Percentiles rank a stretch among this genome's conserved stretches.
These are phyloP conservation scores for Monilinia aucupariae DNA, from an alignment of 2,329 filamentous ascomycete genomes.

Conservation along the genomic window DNA sequence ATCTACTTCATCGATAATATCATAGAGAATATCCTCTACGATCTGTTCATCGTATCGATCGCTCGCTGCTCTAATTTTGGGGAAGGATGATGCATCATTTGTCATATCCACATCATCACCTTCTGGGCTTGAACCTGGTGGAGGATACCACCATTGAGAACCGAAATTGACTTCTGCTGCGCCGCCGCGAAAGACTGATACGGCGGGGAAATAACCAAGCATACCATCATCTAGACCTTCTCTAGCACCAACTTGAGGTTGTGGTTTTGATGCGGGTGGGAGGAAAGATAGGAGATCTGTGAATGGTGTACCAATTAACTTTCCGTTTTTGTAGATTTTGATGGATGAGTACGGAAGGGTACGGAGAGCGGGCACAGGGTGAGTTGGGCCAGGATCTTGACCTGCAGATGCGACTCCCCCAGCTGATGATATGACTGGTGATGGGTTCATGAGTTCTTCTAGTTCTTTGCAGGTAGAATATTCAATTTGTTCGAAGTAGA, in stretches of 20 bases:
- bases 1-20: slow-evolving; percentile 91
- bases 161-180: slow-evolving; percentile 93
- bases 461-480: slow-evolving; percentile 84
- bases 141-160: slow-evolving; percentile 85
- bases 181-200: slow-evolving; percentile 87
- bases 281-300: slow-evolving; percentile 84
- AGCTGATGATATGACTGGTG: slow-evolving; percentile 44
- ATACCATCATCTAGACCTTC: slow-evolving; percentile 91
- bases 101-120: slow-evolving; percentile 47
- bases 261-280: slow-evolving; percentile 76
- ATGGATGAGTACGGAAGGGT: slow-evolving; percentile 83
- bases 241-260: slow-evolving; percentile 66
- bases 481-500: slow-evolving; percentile 90
- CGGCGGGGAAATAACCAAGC: slow-evolving; percentile 90
- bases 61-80: slow-evolving; percentile 49
- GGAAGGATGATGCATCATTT: slow-evolving; percentile 31
- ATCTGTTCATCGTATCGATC: slow-evolving; percentile 91
- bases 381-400: slow-evolving; percentile 63
- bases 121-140: slow-evolving; percentile 48
- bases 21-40: slow-evolving; percentile 86
- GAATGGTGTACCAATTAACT: slow-evolving; percentile 79
- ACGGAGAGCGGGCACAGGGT: slow-evolving; percentile 67
- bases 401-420: slow-evolving; percentile 36
- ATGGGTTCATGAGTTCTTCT: slow-evolving; percentile 74
- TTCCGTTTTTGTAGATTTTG: slow-evolving; percentile 88